Conservation (phyloP, 2,329 filamentous ascomycete genomes). For the Penicillium hesseltinei region DNA sequence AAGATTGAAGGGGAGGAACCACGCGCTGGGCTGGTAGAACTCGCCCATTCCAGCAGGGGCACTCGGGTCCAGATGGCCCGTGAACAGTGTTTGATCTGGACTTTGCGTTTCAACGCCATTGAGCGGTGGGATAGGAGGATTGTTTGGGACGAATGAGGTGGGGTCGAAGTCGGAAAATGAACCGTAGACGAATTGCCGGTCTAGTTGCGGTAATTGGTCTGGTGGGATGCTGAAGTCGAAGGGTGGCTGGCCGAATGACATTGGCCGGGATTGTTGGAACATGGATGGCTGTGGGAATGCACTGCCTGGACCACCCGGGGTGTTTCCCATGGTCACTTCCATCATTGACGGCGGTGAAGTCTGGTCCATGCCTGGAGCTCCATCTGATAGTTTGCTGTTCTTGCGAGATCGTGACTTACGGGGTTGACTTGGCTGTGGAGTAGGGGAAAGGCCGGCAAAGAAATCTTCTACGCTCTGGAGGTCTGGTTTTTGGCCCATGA, state of each 20-base stretch:
- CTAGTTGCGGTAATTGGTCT: slow-evolving; percentile 63
- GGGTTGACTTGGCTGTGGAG: slow-evolving; percentile 46
- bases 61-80: slow-evolving; percentile 35
- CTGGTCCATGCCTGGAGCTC: slow-evolving; percentile 26
- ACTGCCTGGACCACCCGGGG: slow-evolving; percentile 30
- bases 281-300: slow-evolving; percentile 40
- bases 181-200: slow-evolving; percentile 73
- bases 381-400: slow-evolving; percentile 29
- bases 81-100: slow-evolving; percentile 33
- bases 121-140: slow-evolving; percentile 28
- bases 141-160: slow-evolving; percentile 32
- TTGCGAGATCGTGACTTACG: slow-evolving; percentile 41
- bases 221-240: slow-evolving; percentile 41
- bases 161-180: slow-evolving; percentile 62
- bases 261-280: slow-evolving; percentile 30
- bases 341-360: slow-evolving; percentile 29
- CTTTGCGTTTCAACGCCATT: slow-evolving; percentile 25
- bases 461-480: slow-evolving; percentile 95
- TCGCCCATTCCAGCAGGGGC: slow-evolving; percentile 38
- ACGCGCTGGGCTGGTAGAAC: slow-evolving; percentile 59
- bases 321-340: slow-evolving; percentile 31
- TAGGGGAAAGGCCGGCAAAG: slow-evolving; percentile 75
- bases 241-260: slow-evolving; percentile 31
- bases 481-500: slow-evolving; percentile 82
- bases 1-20: slow-evolving; percentile 93